Evolutionary conservation across 2,329 filamentous ascomycete genomes (phyloP).

Genomic region (Epichloe elymi): DNA sequence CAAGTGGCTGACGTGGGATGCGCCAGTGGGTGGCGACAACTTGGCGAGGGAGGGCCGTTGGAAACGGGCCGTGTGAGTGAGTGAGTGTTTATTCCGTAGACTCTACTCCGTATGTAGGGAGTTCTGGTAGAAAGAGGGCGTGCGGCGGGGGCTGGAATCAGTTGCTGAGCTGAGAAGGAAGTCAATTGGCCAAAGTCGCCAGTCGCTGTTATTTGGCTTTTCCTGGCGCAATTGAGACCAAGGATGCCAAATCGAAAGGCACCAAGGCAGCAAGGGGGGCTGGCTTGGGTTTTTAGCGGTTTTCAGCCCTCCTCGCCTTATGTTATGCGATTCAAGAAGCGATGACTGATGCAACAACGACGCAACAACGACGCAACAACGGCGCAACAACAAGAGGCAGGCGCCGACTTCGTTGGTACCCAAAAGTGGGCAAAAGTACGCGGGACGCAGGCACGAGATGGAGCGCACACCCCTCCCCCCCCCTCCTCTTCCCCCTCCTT

Average conservation of each 20-base stretch:
- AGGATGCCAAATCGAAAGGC: not conserved
- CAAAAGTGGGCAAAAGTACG: conserved; percentile 4
- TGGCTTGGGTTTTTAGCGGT: not conserved
- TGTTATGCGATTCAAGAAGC: not conserved
- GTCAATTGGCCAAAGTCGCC: conserved; percentile 4
- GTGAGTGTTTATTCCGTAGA: not conserved
- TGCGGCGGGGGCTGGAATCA: too few relatives aligned
- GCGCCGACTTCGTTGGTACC: conserved; percentile 5
- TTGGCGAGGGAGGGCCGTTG: not conserved
- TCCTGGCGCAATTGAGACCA: not conserved
- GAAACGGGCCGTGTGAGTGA: not conserved
- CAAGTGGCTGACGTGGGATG: conserved; percentile 3
- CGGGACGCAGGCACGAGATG: conserved; percentile 3
- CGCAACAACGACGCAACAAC: too few relatives aligned
- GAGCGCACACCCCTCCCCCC: not conserved
- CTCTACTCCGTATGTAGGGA: too few relatives aligned
- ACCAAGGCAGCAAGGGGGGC: not conserved
- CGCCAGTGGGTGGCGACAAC: conserved; percentile 2
- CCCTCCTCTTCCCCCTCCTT: too few relatives aligned
- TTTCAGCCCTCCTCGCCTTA: not conserved
- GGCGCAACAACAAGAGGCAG: not conserved
- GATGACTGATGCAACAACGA: not conserved
- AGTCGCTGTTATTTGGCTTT: not conserved
- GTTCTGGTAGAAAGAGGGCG: too few relatives aligned
- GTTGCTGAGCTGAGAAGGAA: not conserved